Evolutionary conservation across 768 basidiomycete genomes (phyloP).

Genomic region (Russula brevipes): DNA sequence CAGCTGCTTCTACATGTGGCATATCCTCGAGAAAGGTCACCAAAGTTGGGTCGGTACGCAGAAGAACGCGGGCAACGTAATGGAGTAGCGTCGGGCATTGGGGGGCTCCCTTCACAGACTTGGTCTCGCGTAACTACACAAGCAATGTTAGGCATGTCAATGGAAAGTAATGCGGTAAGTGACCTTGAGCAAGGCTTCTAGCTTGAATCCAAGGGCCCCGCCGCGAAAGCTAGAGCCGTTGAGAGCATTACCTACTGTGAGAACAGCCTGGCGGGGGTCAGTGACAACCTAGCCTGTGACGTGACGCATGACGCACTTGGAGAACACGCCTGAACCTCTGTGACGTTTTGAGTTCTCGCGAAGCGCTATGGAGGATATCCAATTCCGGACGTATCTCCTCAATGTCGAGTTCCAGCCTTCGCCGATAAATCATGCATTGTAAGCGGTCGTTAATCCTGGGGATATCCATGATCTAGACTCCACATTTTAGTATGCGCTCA

Average conservation of each 20-base stretch:
- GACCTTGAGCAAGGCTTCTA: slow-evolving; percentile 81
- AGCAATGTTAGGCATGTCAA: not conserved
- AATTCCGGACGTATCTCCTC: slow-evolving; percentile 83
- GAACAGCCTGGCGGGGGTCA: slow-evolving; percentile 48
- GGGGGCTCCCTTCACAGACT: slow-evolving; percentile 57
- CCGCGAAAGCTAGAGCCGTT: slow-evolving; percentile 83
- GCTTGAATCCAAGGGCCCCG: slow-evolving; percentile 75
- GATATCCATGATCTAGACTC: slow-evolving; percentile 65
- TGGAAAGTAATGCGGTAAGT: not conserved
- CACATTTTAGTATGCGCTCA: not conserved
- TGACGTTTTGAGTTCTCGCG: slow-evolving; percentile 61
- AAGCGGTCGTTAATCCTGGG: slow-evolving; percentile 70
- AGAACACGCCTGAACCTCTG: slow-evolving; percentile 62
- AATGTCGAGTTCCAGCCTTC: slow-evolving; percentile 75
- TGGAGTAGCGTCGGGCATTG: slow-evolving; percentile 88
- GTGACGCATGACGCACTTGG: slow-evolving; percentile 41
- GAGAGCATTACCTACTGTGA: slow-evolving; percentile 74
- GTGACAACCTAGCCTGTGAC: not conserved
- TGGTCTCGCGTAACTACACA: slow-evolving; percentile 74
- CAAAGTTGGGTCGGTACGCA: slow-evolving; percentile 60
- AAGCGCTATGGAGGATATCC: slow-evolving; percentile 64
- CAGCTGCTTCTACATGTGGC: slow-evolving; percentile 76
- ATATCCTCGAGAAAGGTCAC: slow-evolving; percentile 75
- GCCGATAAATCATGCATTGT: slow-evolving; percentile 78
- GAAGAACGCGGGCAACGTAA: slow-evolving; percentile 72